Base-by-base conservation (phyloP, 352 stramenopile genomes). In the Globisporangium alternatum region DNA sequence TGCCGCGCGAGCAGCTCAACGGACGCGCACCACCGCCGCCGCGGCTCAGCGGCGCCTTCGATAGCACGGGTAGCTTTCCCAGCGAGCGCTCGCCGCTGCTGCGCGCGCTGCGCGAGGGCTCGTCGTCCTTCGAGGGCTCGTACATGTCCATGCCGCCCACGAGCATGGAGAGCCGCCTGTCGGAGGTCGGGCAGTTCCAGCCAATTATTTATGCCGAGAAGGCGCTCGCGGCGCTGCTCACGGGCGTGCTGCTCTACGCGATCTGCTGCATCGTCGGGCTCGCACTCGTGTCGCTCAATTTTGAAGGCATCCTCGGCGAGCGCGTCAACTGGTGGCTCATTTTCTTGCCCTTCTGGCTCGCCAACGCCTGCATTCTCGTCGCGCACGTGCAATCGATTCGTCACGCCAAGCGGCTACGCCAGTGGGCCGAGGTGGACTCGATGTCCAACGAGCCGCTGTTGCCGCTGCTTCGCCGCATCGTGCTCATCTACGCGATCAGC, bases 371-470 rank as follows among this genome's bases (percentile, higher is more conserved):
- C 25, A 83, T 91, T 30, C 28, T 91, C 3, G 72, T 77, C 30
- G 86, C 83, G 12, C 86, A 95, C 53, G 58, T 86, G 15, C 58
- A 74, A 17, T 92, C 82, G 7, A 77, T 92, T 15, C 72, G 76
- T 25, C 74, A 92, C 61, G 82, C 83, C 6, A 87, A 81, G 72
- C 74, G 81, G 60, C 57, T 95, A 45, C 75, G 83, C 12, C 71
- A 79, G 13, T 95, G 86, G 86, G 86, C 86, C 5, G 86, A 95
- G 25, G 73, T 91, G 4, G 86, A 95, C 33, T 75, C 76, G 37
- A 89, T 92, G 81, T 90, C 80, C 19, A 93, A 92, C 56, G 86
- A 95, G 66, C 86, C 86, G 44, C 65, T 95, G 45, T 65, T 95
- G 60, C 86, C 86, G 48, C 74, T 95, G 37, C 62, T 95, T 56